Conservation (phyloP, 192 early-diverging fungal species). For the Coemansia sp. region DNA sequence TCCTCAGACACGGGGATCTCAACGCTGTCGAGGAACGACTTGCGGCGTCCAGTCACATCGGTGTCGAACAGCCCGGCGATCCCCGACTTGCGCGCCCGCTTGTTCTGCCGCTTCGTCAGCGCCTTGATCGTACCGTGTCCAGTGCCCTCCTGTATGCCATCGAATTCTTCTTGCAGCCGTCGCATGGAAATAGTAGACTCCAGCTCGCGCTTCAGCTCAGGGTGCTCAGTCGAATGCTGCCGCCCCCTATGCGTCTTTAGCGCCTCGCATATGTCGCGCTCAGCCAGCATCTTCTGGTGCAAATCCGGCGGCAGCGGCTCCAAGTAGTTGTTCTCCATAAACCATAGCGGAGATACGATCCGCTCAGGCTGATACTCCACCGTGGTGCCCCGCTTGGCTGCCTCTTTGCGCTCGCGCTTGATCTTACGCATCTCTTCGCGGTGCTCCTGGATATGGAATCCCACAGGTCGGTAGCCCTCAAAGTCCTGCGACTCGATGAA, state of each 20-base stretch:
- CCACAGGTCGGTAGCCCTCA: constrained; percentile 45
- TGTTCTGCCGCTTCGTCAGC: constrained; percentile 35
- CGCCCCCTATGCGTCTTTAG: constrained; percentile 10
- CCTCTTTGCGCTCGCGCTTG: constrained; percentile 33
- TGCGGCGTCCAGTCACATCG: constrained; percentile 20
- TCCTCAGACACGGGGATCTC: constrained; percentile 32
- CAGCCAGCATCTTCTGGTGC: constrained; percentile 24
- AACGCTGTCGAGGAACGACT: constrained; percentile 44
- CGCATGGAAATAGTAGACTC: constrained; percentile 39
- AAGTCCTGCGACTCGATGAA: constrained; percentile 49
- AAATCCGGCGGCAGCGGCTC: constrained; percentile 35
- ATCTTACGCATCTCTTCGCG: constrained; percentile 45
- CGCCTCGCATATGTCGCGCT: constrained; percentile 41
- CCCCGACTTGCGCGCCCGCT: constrained; percentile 36
- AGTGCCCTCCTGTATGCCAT: not conserved
- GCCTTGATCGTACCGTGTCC: constrained; percentile 45
- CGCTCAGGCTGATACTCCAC: constrained; percentile 9
- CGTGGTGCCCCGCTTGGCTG: constrained; percentile 31
- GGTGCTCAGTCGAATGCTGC: constrained; percentile 30
- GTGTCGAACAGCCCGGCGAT: constrained; percentile 26
- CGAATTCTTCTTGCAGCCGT: constrained; percentile 42
- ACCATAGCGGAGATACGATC: constrained; percentile 37
- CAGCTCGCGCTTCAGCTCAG: constrained; percentile 42
- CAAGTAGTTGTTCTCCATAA: constrained; percentile 34
- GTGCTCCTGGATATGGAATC: constrained; percentile 35